Percentiles rank a stretch among this genome's conserved stretches.
These are phyloP conservation scores for Carallia brachiata DNA, from an alignment of 345 rosid species.

Conservation along the genomic window DNA sequence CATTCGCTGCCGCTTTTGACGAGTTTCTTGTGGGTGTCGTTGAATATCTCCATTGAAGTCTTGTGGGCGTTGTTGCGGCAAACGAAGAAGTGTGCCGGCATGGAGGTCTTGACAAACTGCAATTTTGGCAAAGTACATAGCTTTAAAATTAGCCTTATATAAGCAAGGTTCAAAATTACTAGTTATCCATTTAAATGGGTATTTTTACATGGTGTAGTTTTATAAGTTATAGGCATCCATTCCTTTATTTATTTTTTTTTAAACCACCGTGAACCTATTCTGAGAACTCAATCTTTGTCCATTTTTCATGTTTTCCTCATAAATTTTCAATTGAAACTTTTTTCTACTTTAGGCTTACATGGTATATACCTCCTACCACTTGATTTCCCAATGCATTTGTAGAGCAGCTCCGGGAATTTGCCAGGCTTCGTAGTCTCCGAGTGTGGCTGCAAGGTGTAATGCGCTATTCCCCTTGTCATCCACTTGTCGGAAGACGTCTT, in stretches of 20 bases:
- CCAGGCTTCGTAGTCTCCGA: slow-evolving; percentile 48
- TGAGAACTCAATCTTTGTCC: too few species aligned
- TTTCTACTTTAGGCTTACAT: too few species aligned
- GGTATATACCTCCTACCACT: slow-evolving; percentile 65
- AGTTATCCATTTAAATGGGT: not conserved
- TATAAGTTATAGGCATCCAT: too few species aligned
- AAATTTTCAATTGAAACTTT: too few species aligned
- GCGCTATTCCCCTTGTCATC: slow-evolving; percentile 48
- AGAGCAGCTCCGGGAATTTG: slow-evolving; percentile 50
- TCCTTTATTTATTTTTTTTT: too few species aligned
- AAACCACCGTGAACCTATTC: too few species aligned
- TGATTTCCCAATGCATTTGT: slow-evolving; percentile 67
- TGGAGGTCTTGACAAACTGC: slow-evolving; percentile 48
- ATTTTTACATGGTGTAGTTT: too few species aligned
- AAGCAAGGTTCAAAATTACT: not conserved
- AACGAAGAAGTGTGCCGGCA: slow-evolving; percentile 34
- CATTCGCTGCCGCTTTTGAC: slow-evolving; percentile 42
- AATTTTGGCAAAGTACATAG: not conserved
- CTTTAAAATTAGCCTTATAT: not conserved
- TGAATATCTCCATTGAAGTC: slow-evolving; percentile 40
- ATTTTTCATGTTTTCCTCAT: too few species aligned
- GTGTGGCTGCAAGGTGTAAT: slow-evolving; percentile 48
- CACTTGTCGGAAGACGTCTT: slow-evolving; percentile 36
- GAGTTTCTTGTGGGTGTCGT: slow-evolving; percentile 30
- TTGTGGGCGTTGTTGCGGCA: slow-evolving; percentile 27